Conservation (phyloP, 1,284 basidiomycete species). For the Moesziomyces sp. region DNA sequence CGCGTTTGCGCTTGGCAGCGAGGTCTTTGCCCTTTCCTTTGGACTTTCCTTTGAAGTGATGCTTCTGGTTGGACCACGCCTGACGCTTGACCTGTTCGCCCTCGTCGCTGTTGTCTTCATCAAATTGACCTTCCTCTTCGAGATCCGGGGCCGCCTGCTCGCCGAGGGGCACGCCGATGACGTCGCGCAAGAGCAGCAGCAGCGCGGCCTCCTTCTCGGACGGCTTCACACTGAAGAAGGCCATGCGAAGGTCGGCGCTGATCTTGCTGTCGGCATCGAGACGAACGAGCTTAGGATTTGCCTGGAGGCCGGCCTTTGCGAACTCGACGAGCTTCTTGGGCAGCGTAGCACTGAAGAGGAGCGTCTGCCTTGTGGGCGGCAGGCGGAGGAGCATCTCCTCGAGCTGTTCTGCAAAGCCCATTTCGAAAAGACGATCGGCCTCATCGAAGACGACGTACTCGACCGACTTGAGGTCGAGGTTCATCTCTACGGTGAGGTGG, state of each 20-base stretch:
- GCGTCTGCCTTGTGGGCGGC: constrained; percentile 85
- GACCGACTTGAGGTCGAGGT: constrained; percentile 85
- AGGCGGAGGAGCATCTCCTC: constrained; percentile 90
- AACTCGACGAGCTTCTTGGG: constrained; percentile 97
- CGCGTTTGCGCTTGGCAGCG: constrained; percentile 70
- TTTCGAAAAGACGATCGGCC: constrained; percentile 95
- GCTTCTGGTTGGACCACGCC: constrained; percentile 19
- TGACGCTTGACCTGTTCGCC: constrained; percentile 35
- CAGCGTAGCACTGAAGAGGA: constrained; percentile 94
- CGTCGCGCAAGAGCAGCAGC: constrained; percentile 83
- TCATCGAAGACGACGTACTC: constrained; percentile 97
- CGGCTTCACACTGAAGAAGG: constrained; percentile 92
- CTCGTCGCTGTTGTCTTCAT: constrained; percentile 62
- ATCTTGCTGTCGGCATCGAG: constrained; percentile 96
- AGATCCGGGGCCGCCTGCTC: constrained; percentile 40
- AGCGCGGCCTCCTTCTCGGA: constrained; percentile 94
- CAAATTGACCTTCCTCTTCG: constrained; percentile 47
- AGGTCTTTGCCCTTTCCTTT: constrained; percentile 23
- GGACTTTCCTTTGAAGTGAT: constrained; percentile 42
- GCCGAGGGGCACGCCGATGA: constrained; percentile 81
- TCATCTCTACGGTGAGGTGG: constrained; percentile 97
- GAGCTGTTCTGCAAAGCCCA: constrained; percentile 93
- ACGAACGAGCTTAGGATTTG: constrained; percentile 92
- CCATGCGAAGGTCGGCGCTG: constrained; percentile 89
- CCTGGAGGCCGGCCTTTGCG: constrained; percentile 87